These are phyloP conservation scores for Didymella pinodella DNA, from an alignment of 2,329 filamentous ascomycete species.

Conservation along the genomic window DNA sequence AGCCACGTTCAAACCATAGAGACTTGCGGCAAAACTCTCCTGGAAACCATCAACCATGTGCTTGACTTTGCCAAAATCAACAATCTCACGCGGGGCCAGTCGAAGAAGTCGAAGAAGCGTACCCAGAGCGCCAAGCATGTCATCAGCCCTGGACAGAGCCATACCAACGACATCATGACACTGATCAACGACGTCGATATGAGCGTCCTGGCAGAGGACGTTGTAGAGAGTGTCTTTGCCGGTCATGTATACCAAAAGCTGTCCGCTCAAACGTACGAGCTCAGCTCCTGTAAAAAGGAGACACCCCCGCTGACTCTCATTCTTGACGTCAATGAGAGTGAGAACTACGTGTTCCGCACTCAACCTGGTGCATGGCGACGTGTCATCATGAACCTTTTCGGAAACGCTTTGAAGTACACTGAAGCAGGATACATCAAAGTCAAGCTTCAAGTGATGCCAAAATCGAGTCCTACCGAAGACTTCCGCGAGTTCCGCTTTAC, in stretches of 20 bases:
- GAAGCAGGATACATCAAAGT: conserved; percentile 48
- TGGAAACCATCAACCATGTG: conserved; percentile 55
- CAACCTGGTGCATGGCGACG: conserved; percentile 51
- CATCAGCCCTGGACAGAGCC: conserved; percentile 41
- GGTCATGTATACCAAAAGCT: conserved; percentile 47
- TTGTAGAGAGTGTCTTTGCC: conserved; percentile 49
- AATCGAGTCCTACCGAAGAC: conserved; percentile 30
- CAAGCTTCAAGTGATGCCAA: conserved; percentile 44
- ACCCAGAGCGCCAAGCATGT: conserved; percentile 41
- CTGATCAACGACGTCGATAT: conserved; percentile 48
- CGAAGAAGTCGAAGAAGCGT: conserved; percentile 43
- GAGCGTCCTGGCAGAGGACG: conserved; percentile 47
- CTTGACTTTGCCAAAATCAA: conserved; percentile 54
- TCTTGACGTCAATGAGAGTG: conserved; percentile 47
- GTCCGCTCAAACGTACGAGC: conserved; percentile 38
- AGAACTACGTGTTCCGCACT: conserved; percentile 49
- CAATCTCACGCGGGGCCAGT: conserved; percentile 43
- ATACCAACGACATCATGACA: conserved; percentile 47
- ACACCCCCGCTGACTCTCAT: conserved; percentile 41
- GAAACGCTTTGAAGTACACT: conserved; percentile 53
- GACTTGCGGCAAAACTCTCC: conserved; percentile 50
- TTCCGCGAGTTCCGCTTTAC: conserved; percentile 43
- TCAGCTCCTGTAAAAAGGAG: conserved; percentile 26
- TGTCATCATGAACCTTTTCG: conserved; percentile 52
- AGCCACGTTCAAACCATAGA: conserved; percentile 49